Conservation (phyloP, 768 basidiomycete genomes). For the Boletus coccyginus region DNA sequence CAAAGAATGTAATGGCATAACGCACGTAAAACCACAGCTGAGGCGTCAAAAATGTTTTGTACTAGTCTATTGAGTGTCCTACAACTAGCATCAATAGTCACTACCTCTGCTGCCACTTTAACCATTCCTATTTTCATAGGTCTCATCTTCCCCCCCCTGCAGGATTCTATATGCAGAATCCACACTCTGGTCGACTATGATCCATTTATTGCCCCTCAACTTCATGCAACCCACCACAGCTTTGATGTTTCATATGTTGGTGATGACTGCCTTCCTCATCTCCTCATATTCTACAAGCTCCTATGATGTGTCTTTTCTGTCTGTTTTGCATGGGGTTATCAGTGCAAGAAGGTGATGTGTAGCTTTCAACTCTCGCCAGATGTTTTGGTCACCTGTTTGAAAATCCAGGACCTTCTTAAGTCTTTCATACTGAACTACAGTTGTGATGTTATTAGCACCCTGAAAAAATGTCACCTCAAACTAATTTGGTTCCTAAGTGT, state of each 20-base stretch:
- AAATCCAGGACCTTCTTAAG: not conserved
- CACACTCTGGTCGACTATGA: not conserved
- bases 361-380: not conserved
- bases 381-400: not conserved
- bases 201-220: not conserved
- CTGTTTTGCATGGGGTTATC: not conserved
- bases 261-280: not conserved
- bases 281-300: not conserved
- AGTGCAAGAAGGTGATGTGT: not conserved
- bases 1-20: too few species aligned
- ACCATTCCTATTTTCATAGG: too few species aligned
- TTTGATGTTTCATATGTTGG: not conserved
- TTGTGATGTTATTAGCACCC: not conserved
- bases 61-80: too few species aligned
- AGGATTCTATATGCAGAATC: too few species aligned
- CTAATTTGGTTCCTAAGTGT: not conserved
- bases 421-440: not conserved
- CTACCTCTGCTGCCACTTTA: too few species aligned
- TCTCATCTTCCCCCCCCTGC: too few species aligned
- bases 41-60: too few species aligned
- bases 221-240: not conserved
- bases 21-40: too few species aligned
- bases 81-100: too few species aligned
- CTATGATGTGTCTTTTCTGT: not conserved
- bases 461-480: not conserved